A percentile compares a stretch with the other conserved stretches of the same genome.
Conservation (phyloP, 768 basidiomycete genomes). For the Chalciporus pseudorubinellus region DNA sequence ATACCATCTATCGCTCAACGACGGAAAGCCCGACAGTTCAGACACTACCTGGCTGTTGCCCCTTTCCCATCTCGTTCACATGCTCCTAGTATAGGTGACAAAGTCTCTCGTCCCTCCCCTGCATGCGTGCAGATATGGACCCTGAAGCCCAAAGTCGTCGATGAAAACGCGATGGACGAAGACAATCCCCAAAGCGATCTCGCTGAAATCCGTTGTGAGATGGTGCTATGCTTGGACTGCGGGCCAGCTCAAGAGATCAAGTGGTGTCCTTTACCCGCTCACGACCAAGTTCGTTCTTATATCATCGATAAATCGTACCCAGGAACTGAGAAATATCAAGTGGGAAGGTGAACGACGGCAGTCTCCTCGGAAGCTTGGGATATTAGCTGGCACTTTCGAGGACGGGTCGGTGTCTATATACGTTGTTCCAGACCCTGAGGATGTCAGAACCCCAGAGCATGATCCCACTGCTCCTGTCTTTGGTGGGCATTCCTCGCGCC, state of each 20-base stretch:
- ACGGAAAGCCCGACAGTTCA: constrained; percentile 47
- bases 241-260: constrained; percentile 80
- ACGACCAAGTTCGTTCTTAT: constrained; percentile 48
- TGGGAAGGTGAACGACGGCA: constrained; percentile 20
- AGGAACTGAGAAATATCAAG: constrained; percentile 11
- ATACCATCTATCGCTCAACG: background rate
- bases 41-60: constrained; percentile 83
- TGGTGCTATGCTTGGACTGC: constrained; percentile 81
- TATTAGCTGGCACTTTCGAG: constrained; percentile 81
- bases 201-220: constrained; percentile 63
- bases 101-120: constrained; percentile 48
- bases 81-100: constrained; percentile 64
- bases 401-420: constrained; percentile 84
- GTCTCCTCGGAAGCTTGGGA: constrained; percentile 63
- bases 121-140: constrained; percentile 91
- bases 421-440: constrained; percentile 74
- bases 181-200: constrained; percentile 23
- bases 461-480: constrained; percentile 41
- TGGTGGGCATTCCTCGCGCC: constrained; percentile 38
- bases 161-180: constrained; percentile 12
- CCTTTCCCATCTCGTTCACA: constrained; percentile 66
- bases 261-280: constrained; percentile 91
- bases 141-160: constrained; percentile 26
- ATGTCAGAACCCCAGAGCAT: constrained; percentile 34
- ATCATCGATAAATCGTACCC: background rate